Conservation (phyloP, 306 rosid species). For the Mucuna pruriens region DNA sequence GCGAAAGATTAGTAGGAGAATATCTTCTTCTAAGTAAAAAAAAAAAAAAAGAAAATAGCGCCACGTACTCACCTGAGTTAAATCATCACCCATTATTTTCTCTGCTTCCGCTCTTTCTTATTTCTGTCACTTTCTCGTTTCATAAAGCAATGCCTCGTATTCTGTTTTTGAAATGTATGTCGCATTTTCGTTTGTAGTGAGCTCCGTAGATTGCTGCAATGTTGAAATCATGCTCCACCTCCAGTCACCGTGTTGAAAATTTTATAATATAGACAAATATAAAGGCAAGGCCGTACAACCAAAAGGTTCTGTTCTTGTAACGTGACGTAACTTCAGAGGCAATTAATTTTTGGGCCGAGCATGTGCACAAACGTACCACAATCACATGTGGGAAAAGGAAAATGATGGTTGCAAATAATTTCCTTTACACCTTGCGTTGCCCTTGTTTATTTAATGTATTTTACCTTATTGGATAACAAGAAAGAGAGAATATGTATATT, state of each 20-base stretch:
- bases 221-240: conserved; percentile 13
- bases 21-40: too few species aligned
- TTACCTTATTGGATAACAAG: neutral
- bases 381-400: neutral
- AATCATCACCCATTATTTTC: neutral
- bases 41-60: too few species aligned
- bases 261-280: neutral
- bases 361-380: conserved; percentile 14
- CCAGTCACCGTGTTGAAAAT: neutral
- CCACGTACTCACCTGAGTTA: neutral
- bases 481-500: neutral
- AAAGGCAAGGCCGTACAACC: neutral
- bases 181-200: neutral
- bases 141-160: neutral
- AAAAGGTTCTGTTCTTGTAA: neutral
- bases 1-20: too few species aligned
- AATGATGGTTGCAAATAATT: neutral
- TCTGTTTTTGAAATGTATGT: neutral
- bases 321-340: neutral
- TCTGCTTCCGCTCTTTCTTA: neutral
- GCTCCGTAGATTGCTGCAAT: conserved; percentile 15
- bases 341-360: neutral
- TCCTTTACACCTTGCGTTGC: neutral
- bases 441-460: neutral
- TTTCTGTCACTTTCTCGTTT: neutral